Percentiles rank a stretch among this genome's conserved stretches.
phyloP scores from a whole-genome alignment of 140 eudicot species.

The Stevia rebaudiana region DNA sequence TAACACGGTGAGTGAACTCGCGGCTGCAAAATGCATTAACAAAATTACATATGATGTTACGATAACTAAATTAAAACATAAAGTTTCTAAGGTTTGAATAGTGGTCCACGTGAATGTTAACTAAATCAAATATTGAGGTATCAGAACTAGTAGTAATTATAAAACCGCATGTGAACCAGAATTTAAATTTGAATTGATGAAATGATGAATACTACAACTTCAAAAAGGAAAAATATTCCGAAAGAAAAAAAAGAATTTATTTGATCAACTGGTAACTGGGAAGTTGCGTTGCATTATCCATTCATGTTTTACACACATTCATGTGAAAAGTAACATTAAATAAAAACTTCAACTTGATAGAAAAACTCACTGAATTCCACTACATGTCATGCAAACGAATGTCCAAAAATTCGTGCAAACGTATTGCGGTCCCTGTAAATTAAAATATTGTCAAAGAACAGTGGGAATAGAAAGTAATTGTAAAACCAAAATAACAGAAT shows the following conservation, averaged over 20 bases:
- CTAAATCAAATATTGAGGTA: neutral
- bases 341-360: conserved; percentile 2
- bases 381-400: conserved; percentile 84
- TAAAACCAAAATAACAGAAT: conserved; percentile 2
- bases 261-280: neutral
- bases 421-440: conserved; percentile 86
- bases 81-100: neutral
- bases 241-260: neutral
- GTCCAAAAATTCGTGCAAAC: conserved; percentile 98
- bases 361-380: conserved; percentile 89
- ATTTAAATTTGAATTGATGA: neutral
- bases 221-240: neutral
- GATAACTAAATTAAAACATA: neutral
- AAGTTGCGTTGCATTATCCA: conserved; percentile 1
- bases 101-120: neutral
- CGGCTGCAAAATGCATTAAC: conserved; percentile 52
- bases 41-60: conserved; percentile 10
- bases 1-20: conserved; percentile 95
- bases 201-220: neutral
- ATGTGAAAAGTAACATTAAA: neutral
- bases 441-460: conserved; percentile 13
- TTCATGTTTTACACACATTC: conserved; percentile 11
- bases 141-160: neutral
- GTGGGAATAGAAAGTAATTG: neutral
- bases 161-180: neutral